A percentile compares a stretch with the other conserved stretches of the same genome.
Conservation (phyloP, 805 yeast genomes). For the Hermanozyma aechmeae region DNA sequence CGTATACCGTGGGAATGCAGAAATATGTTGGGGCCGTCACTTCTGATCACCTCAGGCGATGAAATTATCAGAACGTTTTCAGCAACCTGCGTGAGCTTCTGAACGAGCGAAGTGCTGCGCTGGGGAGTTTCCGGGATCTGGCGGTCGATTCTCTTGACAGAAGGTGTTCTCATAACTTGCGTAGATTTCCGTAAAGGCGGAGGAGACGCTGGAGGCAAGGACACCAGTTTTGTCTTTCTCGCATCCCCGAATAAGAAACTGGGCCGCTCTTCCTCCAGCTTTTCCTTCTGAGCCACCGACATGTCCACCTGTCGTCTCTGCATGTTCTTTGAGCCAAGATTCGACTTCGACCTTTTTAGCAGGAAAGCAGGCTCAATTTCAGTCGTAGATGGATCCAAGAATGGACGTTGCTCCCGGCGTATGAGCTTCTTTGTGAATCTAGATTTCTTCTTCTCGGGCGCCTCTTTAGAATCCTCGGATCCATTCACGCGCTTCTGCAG, state of each 20-base stretch:
- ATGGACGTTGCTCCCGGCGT: slow-evolving; percentile 4
- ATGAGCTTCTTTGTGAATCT: slow-evolving; percentile 9
- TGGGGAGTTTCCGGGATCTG: no score
- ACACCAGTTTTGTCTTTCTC: slow-evolving; percentile 10
- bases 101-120: no score
- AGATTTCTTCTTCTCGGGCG: slow-evolving; percentile 3
- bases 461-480: neutral
- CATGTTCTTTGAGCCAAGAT: slow-evolving; percentile 27
- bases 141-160: no score
- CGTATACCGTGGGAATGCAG: no score
- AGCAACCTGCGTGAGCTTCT: no score
- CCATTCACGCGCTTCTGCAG: neutral
- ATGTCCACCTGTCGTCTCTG: slow-evolving; percentile 33
- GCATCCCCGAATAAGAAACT: slow-evolving; percentile 18
- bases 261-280: slow-evolving; percentile 1
- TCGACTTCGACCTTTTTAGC: slow-evolving; percentile 32
- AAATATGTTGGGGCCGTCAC: no score
- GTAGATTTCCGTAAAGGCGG: no score
- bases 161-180: no score
- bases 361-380: slow-evolving; percentile 20
- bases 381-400: slow-evolving; percentile 12
- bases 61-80: no score
- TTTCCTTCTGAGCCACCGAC: slow-evolving; percentile 8
- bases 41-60: no score
- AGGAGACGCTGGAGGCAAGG: no score